Base-by-base conservation (phyloP, 208 protist species). In the Trypanosomatidae sp. region DNA sequence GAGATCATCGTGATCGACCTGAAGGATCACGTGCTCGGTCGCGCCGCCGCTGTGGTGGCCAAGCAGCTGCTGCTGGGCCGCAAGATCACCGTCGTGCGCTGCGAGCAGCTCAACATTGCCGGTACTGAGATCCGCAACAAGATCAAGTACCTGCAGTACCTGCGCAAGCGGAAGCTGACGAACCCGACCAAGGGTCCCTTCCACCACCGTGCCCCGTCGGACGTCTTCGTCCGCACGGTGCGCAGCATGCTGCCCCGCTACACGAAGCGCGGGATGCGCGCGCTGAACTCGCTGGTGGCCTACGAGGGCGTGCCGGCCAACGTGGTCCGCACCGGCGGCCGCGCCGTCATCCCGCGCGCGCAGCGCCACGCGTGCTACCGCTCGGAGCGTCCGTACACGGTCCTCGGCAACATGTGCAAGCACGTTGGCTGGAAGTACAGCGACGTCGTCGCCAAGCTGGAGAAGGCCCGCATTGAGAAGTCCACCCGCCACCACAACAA, bases 71-170 rank as follows among this genome's bases (percentile, higher is more conserved):
- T 99, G 1, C 80, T 86, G 66, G 99, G 99, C 53, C 95, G 99
- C 86, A 93, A 98, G 68, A 92, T 99, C 76, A 98, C 98, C 56
- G 91, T 98, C 36, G 97, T 99, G 44, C 92, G 98, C 62, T 98
- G 95, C 83, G 98, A 99, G 90, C 92, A 99, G 74, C 83, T 99
- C 65, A 96, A 89, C 77, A 97, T 99, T 69, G 96, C 95, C 46
- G 98, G 98, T 59, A 88, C 95, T 33, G 86, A 99, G 81, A 94
- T 98, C 86, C 98, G 98, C 80, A 99, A 99, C 98, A 99, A 99
- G 92, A 91, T 94, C 85, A 98, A 95, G 93, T 95, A 90, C 80
- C 80, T 95, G 39, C 75, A 89, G 76, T 99, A 96, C 84, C 81
- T 99, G 12, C 84, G 90, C 77, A 99, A 99, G 91, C 91, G 93